Conservation (phyloP, 495 filamentous ascomycete genomes). For the Parathielavia hyrcaniae region DNA sequence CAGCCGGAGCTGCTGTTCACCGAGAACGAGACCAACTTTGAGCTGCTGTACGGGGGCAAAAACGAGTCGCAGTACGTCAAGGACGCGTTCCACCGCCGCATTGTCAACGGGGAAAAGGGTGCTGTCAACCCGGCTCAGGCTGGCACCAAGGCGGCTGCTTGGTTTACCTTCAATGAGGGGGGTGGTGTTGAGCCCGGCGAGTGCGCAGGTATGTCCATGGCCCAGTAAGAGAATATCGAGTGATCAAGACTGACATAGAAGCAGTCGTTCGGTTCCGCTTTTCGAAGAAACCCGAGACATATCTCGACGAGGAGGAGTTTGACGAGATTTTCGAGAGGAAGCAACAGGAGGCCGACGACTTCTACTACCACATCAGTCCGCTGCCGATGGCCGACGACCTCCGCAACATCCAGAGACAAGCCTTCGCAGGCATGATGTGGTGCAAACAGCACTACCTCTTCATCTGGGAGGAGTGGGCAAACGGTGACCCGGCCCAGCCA, state of each 20-base stretch:
- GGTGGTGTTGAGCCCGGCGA: constrained; percentile 81
- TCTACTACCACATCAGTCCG: constrained; percentile 88
- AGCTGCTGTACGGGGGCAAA: constrained; percentile 64
- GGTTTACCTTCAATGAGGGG: constrained; percentile 86
- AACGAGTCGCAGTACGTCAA: constrained; percentile 84
- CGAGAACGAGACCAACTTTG: constrained; percentile 87
- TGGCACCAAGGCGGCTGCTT: constrained; percentile 86
- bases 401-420: constrained; percentile 90
- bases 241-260: constrained; percentile 11
- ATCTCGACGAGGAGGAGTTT: constrained; percentile 85
- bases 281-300: constrained; percentile 63
- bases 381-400: constrained; percentile 92
- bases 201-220: constrained; percentile 58
- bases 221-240: too few species aligned
- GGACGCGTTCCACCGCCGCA: constrained; percentile 86
- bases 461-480: constrained; percentile 95
- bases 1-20: constrained; percentile 81
- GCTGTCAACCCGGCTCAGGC: constrained; percentile 73
- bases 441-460: constrained; percentile 95
- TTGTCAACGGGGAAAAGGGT: constrained; percentile 72
- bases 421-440: constrained; percentile 95
- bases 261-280: constrained; percentile 86
- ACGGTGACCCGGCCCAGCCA: constrained; percentile 64
- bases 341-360: constrained; percentile 84
- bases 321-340: constrained; percentile 87